Evolutionary conservation across 768 basidiomycete genomes (phyloP).

Genomic region (Tricholoma sp.): DNA sequence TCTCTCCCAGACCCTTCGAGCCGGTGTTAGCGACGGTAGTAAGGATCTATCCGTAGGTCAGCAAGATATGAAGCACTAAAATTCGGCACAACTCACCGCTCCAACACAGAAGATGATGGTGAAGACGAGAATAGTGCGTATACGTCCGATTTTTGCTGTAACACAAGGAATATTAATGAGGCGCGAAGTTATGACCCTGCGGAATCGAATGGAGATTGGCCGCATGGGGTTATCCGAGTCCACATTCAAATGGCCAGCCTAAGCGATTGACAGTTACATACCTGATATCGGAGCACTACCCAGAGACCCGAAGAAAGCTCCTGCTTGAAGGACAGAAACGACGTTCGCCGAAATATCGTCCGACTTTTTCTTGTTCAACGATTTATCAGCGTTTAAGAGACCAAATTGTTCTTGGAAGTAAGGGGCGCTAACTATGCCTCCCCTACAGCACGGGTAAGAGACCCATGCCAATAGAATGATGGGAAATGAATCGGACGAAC

Average conservation of each 20-base stretch:
- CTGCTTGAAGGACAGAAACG: slow-evolving; percentile 4
- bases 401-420: slow-evolving; percentile 3
- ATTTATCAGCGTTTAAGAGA: neutral
- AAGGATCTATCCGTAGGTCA: slow-evolving; percentile 44
- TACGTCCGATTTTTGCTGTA: slow-evolving; percentile 64
- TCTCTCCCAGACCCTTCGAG: slow-evolving; percentile 56
- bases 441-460: slow-evolving; percentile 3
- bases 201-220: too few species aligned
- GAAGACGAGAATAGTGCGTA: slow-evolving; percentile 54
- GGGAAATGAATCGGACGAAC: slow-evolving; percentile 6
- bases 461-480: too few species aligned
- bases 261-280: neutral
- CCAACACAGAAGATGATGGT: slow-evolving; percentile 64
- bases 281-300: slow-evolving; percentile 2
- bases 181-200: neutral
- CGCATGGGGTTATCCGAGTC: neutral
- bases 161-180: neutral
- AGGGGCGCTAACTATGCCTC: slow-evolving; percentile 13
- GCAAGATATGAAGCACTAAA: neutral
- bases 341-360: slow-evolving; percentile 1
- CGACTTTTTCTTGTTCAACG: neutral
- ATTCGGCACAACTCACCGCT: slow-evolving; percentile 42
- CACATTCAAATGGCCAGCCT: neutral
- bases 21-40: slow-evolving; percentile 58
- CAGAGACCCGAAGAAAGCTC: slow-evolving; percentile 1